Percentiles rank a stretch among this genome's conserved stretches.
Evolutionary conservation across 2,329 filamentous ascomycete species (phyloP).

Genomic region (Aspergillus fumigatus): DNA sequence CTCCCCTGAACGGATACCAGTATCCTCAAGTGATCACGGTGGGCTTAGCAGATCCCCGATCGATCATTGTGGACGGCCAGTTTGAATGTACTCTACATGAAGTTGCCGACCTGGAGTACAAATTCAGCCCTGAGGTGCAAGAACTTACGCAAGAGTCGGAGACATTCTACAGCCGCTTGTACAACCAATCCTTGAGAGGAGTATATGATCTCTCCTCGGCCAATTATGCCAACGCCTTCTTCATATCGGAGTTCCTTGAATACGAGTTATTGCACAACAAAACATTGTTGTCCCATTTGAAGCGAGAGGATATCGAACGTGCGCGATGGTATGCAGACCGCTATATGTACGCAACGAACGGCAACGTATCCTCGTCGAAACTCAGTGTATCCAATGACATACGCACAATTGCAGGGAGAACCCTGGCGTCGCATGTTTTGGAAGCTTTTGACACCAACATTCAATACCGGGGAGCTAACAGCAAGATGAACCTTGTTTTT

Average conservation of each 20-base stretch:
- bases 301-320: constrained; percentile 26
- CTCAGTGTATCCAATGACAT: constrained; percentile 24
- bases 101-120: constrained; percentile 37
- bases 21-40: constrained; percentile 49
- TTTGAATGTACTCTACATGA: constrained; percentile 40
- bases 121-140: constrained; percentile 37
- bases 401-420: constrained; percentile 41
- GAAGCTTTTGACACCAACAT: constrained; percentile 38
- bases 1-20: constrained; percentile 54
- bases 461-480: constrained; percentile 29
- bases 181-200: constrained; percentile 40
- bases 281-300: constrained; percentile 32
- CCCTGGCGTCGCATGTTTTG: constrained; percentile 37
- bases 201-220: constrained; percentile 37
- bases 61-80: constrained; percentile 49
- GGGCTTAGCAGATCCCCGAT: constrained; percentile 45
- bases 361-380: constrained; percentile 37
- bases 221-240: constrained; percentile 49
- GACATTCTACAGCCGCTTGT: constrained; percentile 46
- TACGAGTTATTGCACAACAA: constrained; percentile 52
- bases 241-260: constrained; percentile 54
- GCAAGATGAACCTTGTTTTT: constrained; percentile 48
- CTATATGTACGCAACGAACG: constrained; percentile 45
- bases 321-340: constrained; percentile 47
- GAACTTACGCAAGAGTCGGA: constrained; percentile 34